A percentile compares a stretch with the other conserved stretches of the same genome.
phyloP scores from a whole-genome alignment of 345 rosid species.

The Lepidium sativum region DNA sequence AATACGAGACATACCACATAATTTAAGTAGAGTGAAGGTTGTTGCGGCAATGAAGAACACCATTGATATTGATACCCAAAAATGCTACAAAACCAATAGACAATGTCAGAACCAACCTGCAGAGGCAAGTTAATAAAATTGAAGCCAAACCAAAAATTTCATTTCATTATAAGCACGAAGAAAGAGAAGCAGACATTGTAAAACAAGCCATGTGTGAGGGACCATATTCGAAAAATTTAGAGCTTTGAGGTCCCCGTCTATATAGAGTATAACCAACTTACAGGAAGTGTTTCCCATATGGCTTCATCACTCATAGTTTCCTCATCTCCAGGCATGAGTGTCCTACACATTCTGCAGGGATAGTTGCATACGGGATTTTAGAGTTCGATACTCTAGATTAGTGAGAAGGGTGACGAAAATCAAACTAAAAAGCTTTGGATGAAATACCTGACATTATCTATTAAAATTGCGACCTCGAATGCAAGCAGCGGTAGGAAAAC shows the following conservation, averaged over 20 bases:
- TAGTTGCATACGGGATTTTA: background rate
- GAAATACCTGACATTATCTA: constrained; percentile 83
- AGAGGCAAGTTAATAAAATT: background rate
- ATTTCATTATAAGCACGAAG: background rate
- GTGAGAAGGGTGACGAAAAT: background rate
- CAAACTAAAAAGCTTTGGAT: constrained; percentile 1
- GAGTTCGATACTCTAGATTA: background rate
- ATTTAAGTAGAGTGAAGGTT: constrained; percentile 74
- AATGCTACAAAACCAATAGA: constrained; percentile 55
- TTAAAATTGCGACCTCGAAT: constrained; percentile 58
- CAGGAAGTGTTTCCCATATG: constrained; percentile 96
- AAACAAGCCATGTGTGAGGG: background rate
- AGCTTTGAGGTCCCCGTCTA: background rate
- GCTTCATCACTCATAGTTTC: constrained; percentile 90
- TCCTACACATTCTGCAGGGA: constrained; percentile 68
- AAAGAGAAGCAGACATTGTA: background rate
- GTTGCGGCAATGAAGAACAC: constrained; percentile 90
- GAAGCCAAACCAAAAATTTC: background rate
- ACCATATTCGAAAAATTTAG: background rate
- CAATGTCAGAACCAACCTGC: constrained; percentile 18
- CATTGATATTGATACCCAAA: constrained; percentile 91
- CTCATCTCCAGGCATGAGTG: constrained; percentile 93
- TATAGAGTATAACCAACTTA: constrained; percentile 30
- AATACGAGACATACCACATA: constrained; percentile 54
- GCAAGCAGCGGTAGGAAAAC: constrained; percentile 74